Percentiles rank a stretch among this genome's conserved stretches.
phyloP scores from a whole-genome alignment of 2,329 filamentous ascomycete genomes.

The Phialemonium atrogriseum region DNA sequence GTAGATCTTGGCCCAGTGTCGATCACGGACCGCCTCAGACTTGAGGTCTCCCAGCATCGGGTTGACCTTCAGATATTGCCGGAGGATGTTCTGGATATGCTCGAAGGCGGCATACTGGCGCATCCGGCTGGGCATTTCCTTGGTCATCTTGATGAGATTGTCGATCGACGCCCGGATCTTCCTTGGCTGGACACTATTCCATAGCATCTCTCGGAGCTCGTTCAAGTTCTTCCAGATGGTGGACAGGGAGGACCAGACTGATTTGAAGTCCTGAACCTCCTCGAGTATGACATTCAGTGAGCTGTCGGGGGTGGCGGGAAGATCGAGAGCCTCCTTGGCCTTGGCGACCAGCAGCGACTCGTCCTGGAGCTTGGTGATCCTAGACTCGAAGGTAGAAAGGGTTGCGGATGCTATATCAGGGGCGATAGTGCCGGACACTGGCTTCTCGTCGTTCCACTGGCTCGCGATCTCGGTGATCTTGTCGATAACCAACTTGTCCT shows the following conservation, averaged over 20 bases:
- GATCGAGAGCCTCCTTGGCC: conserved; percentile 91
- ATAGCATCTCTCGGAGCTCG: conserved; percentile 83
- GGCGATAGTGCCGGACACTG: conserved; percentile 87
- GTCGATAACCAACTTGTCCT: conserved; percentile 84
- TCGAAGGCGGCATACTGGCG: conserved; percentile 99
- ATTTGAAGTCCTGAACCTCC: conserved; percentile 97
- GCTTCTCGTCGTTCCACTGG: conserved; percentile 95
- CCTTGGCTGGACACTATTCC: conserved; percentile 91
- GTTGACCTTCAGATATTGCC: conserved; percentile 86
- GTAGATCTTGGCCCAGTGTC: conserved; percentile 97
- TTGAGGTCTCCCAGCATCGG: conserved; percentile 81
- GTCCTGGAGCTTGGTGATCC: conserved; percentile 75
- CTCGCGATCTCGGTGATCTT: conserved; percentile 78
- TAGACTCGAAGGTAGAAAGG: conserved; percentile 71
- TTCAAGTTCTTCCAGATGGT: conserved; percentile 97
- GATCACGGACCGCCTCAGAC: conserved; percentile 90
- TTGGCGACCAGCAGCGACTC: conserved; percentile 92
- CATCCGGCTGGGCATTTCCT: conserved; percentile 98
- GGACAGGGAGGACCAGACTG: conserved; percentile 90
- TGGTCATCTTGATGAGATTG: conserved; percentile 91
- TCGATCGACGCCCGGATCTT: conserved; percentile 89
- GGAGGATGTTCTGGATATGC: conserved; percentile 86
- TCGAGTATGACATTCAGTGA: conserved; percentile 81
- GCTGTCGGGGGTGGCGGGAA: conserved; percentile 71
- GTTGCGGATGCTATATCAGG: conserved; percentile 82